Evolutionary conservation across 495 filamentous ascomycete species (phyloP).

Genomic region (Parathielavia hyrcaniae): DNA sequence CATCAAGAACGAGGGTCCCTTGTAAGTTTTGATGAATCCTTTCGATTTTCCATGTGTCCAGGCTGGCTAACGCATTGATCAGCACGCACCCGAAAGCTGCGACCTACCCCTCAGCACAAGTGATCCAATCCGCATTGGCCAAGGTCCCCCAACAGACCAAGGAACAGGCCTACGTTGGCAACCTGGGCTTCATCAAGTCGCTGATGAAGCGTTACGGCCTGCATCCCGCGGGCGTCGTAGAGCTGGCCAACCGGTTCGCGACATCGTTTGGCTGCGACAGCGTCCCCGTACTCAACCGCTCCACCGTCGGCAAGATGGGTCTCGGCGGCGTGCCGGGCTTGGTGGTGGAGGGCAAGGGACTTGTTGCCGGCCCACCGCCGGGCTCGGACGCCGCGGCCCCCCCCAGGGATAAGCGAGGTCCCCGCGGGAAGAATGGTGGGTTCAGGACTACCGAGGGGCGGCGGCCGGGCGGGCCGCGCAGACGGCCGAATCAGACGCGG

Average conservation of each 20-base stretch:
- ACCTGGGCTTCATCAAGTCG: slow-evolving; percentile 27
- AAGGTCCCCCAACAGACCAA: slow-evolving; percentile 26
- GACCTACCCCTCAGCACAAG: slow-evolving; percentile 17
- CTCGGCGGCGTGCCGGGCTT: slow-evolving; percentile 32
- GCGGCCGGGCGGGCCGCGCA: not conserved
- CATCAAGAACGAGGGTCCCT: slow-evolving; percentile 22
- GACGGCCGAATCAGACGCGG: not conserved
- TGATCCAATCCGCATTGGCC: slow-evolving; percentile 25
- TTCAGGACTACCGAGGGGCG: too few species aligned
- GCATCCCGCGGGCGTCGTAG: slow-evolving; percentile 17
- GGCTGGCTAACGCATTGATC: not conserved
- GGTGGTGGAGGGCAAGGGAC: slow-evolving; percentile 6
- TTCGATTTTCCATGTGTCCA: too few species aligned
- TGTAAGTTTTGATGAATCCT: slow-evolving; percentile 26
- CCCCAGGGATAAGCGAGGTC: not conserved
- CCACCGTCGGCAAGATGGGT: slow-evolving; percentile 30
- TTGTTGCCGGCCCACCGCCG: not conserved
- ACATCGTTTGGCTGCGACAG: slow-evolving; percentile 22
- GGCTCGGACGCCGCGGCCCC: not conserved
- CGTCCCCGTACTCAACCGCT: slow-evolving; percentile 17
- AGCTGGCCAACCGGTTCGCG: slow-evolving; percentile 26
- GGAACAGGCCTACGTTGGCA: slow-evolving; percentile 26
- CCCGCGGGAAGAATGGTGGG: not conserved
- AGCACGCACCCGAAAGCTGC: slow-evolving; percentile 24
- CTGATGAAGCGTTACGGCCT: slow-evolving; percentile 19